A percentile compares a stretch with the other conserved stretches of the same genome.
phyloP scores from a whole-genome alignment of 192 early-diverging fungal genomes.

The Ambispora gerdemannii region DNA sequence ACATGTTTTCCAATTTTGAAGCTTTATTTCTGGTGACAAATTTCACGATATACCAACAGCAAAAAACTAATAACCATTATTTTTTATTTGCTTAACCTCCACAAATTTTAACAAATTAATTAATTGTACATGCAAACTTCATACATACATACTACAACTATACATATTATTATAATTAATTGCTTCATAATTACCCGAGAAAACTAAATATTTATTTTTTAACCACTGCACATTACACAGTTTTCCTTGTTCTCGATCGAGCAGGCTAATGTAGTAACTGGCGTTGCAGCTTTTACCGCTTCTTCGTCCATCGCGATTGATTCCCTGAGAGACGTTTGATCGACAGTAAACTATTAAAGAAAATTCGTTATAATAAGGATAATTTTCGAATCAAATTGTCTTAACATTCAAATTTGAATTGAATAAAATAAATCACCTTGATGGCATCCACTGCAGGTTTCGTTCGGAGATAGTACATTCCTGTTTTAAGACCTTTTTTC shows the following conservation, averaged over 20 bases:
- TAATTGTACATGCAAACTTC: too few species aligned
- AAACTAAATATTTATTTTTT: slow-evolving; percentile 35
- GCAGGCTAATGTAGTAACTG: slow-evolving; percentile 62
- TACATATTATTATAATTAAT: too few species aligned
- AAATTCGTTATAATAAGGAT: too few species aligned
- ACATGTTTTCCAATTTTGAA: too few species aligned
- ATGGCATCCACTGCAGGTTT: slow-evolving; percentile 96
- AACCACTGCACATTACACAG: slow-evolving; percentile 86
- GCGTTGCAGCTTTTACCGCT: slow-evolving; percentile 43
- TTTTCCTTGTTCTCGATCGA: slow-evolving; percentile 92
- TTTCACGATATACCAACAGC: too few species aligned
- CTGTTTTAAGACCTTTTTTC: slow-evolving; percentile 97
- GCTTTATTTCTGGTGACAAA: too few species aligned
- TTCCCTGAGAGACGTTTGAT: slow-evolving; percentile 70
- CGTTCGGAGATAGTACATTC: slow-evolving; percentile 97
- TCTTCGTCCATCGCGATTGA: slow-evolving; percentile 42
- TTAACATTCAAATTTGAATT: not conserved
- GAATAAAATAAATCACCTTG: slow-evolving; percentile 46
- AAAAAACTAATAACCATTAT: too few species aligned
- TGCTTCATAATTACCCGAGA: too few species aligned
- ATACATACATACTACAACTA: too few species aligned
- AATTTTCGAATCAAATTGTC: not conserved
- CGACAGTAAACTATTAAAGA: slow-evolving; percentile 76
- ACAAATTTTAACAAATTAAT: too few species aligned
- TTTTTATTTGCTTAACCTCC: too few species aligned